Evolutionary conservation across 2,329 filamentous ascomycete species (phyloP).

Genomic region (Cryphonectria japonica): DNA sequence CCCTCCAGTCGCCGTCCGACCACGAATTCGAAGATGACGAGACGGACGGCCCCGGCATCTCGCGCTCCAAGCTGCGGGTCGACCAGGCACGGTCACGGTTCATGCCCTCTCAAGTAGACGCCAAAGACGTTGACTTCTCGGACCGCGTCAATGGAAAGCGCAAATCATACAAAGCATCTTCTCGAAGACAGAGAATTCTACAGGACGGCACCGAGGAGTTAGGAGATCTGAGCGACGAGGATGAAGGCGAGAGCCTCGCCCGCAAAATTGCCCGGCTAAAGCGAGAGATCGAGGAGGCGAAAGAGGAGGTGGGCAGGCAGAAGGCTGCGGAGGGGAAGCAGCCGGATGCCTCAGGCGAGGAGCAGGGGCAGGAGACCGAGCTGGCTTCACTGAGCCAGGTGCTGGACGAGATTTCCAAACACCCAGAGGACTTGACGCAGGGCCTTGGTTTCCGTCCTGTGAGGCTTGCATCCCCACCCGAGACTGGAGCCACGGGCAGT

Average conservation of each 20-base stretch:
- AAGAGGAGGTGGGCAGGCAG: conserved; percentile 62
- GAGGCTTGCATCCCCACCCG: conserved; percentile 32
- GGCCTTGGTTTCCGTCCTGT: conserved; percentile 33
- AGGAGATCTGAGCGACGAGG: conserved; percentile 71
- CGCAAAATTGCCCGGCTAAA: conserved; percentile 80
- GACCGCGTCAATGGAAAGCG: conserved; percentile 83
- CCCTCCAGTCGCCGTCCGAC: conserved; percentile 61
- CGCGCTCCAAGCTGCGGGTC: conserved; percentile 74
- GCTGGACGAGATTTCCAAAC: conserved; percentile 65
- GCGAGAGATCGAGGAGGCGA: conserved; percentile 79
- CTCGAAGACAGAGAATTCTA: conserved; percentile 65
- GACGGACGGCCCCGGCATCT: conserved; percentile 70
- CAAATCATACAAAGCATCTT: conserved; percentile 80
- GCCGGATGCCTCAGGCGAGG: conserved; percentile 42
- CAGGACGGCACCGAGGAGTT: conserved; percentile 68
- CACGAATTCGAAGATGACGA: conserved; percentile 66
- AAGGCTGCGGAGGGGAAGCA: conserved; percentile 47
- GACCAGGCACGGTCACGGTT: conserved; percentile 82
- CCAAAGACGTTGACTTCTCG: conserved; percentile 82
- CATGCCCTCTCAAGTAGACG: conserved; percentile 73
- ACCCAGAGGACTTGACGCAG: conserved; percentile 36
- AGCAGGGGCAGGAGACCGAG: conserved; percentile 53
- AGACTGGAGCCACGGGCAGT: conserved; percentile 25
- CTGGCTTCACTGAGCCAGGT: conserved; percentile 72
- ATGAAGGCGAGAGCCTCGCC: conserved; percentile 74